Conservation (phyloP, 768 basidiomycete species). For the Postia placenta region DNA sequence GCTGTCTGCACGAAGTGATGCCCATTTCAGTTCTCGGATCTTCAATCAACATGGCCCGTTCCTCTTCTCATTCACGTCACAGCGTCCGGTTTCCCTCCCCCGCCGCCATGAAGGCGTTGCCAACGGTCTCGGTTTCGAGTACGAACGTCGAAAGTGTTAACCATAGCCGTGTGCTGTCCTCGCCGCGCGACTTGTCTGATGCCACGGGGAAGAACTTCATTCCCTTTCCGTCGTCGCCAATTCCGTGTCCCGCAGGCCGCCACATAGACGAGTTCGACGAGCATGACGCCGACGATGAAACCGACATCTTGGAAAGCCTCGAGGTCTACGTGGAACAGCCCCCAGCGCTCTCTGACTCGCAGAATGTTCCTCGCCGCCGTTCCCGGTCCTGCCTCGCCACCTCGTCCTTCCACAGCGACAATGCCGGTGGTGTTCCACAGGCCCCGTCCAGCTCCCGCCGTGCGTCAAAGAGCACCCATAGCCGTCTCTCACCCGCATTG, state of each 20-base stretch:
- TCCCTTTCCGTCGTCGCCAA: constrained; percentile 31
- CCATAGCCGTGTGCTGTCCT: neutral
- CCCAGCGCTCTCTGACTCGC: neutral
- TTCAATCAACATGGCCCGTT: neutral
- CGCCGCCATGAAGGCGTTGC: constrained; percentile 26
- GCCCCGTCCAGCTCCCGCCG: neutral
- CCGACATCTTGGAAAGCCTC: neutral
- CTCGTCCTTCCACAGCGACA: constrained; percentile 15
- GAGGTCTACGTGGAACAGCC: neutral
- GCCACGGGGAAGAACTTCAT: constrained; percentile 20
- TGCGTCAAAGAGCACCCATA: neutral
- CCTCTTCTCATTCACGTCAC: neutral
- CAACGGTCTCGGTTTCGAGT: constrained; percentile 32
- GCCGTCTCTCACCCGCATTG: neutral
- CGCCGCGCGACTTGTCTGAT: neutral
- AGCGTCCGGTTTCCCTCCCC: neutral
- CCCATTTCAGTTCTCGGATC: neutral
- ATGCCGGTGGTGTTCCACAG: neutral
- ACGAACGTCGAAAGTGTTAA: constrained; percentile 21
- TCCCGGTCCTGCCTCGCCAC: constrained; percentile 24
- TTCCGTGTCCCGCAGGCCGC: constrained; percentile 13
- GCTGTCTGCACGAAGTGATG: neutral
- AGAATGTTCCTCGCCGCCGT: constrained; percentile 26
- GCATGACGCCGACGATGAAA: constrained; percentile 15
- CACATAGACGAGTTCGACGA: constrained; percentile 8